Evolutionary conservation across 2,329 filamentous ascomycete species (phyloP), one percentile per base, ranked within the genome.

Genomic region (Diplodia corticola): DNA sequence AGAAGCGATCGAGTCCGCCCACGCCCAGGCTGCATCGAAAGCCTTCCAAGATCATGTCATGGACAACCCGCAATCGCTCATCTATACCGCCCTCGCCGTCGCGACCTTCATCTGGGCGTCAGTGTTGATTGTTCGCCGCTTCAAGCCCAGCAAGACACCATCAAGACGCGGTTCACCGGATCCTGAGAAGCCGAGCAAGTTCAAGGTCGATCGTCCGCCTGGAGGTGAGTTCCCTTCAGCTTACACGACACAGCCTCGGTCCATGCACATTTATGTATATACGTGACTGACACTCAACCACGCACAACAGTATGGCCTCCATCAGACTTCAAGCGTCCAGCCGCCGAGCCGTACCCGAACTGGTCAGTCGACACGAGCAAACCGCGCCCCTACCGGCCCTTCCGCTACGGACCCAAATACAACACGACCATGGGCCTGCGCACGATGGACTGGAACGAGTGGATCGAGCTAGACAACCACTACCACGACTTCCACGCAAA

Each of bases 391-490:
- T 94, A 94, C 77, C 85, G 91, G 5, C 90, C 91, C 0, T 94
- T 94, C 76, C 86, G 89, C 71, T 86, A 92, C 74, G 91, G 91
- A 0, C 90, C 90, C 7, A 90, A 88, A 68, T 92, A 93, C 76
- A 85, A 90, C 72, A 84, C 91, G 67, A 93, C 88, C 1, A 91
- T 93, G 88, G 91, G 91, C 0, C 81, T 94, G 2, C 85, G 91
- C n/a, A 85, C 82, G 9, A 84, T 91, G 79, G 81, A 86, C 35
- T 88, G 86, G 77, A 85, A 89, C 63, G 88, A 92, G 66, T 93
- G 91, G 91, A 92, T 94, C 72, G 91, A 96, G 77, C 85, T 96
- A 28, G 92, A 96, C 78, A 93, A 90, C 73, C 85, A 93, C 54
- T 96, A 87, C 75, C 83, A 88, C 0, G 86, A 85, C 63, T 96